These are phyloP conservation scores for Clavispora santaluciae DNA, from an alignment of 805 yeast species.

Conservation along the genomic window DNA sequence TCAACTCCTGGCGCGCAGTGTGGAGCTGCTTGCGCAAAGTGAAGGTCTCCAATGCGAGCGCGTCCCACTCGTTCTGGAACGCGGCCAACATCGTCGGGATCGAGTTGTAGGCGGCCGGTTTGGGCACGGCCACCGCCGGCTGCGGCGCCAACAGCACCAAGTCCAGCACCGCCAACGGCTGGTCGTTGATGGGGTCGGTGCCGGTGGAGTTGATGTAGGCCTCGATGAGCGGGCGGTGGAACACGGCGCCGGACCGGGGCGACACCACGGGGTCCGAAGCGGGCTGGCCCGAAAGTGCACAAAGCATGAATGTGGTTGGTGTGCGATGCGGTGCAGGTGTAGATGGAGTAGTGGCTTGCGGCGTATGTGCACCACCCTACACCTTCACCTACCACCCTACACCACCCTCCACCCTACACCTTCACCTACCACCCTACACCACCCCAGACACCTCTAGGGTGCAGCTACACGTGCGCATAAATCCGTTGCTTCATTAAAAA, in stretches of 20 bases:
- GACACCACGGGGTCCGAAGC: conserved; percentile 74
- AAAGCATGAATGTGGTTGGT: conserved; percentile 16
- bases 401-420: too few relatives aligned
- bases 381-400: too few relatives aligned
- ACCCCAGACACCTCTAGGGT: too few relatives aligned
- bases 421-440: too few relatives aligned
- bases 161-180: conserved; percentile 54
- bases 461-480: too few relatives aligned
- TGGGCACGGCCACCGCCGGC: conserved; percentile 23
- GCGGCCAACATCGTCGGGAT: conserved; percentile 74
- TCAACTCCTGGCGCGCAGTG: conserved; percentile 63
- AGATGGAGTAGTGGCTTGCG: neutral
- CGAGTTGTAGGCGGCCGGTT: conserved; percentile 51
- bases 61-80: conserved; percentile 88
- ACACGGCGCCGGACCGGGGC: conserved; percentile 62
- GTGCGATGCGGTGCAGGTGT: conserved; percentile 1
- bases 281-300: conserved; percentile 61
- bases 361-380: too few relatives aligned
- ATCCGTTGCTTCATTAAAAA: too few relatives aligned
- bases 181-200: conserved; percentile 71
- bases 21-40: conserved; percentile 67
- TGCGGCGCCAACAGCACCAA: conserved; percentile 38
- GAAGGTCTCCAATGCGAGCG: conserved; percentile 76
- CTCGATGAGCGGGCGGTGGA: conserved; percentile 57
- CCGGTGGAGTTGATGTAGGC: conserved; percentile 61